Evolutionary conservation across 2,329 filamentous ascomycete species (phyloP), one percentile per base, ranked within the genome.

Genomic region (Waltergamsia citrina): DNA sequence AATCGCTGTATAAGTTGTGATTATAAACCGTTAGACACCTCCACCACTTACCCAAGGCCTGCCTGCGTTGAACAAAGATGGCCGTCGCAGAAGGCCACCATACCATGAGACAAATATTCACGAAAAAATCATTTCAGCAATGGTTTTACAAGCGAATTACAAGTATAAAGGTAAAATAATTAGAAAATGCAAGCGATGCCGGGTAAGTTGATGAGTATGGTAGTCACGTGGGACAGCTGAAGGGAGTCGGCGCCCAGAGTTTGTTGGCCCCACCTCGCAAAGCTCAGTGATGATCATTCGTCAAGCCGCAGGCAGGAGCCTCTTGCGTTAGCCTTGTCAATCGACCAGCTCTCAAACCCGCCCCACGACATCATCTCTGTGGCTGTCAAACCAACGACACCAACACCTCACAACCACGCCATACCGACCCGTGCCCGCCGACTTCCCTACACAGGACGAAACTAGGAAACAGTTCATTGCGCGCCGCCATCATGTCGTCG

Each of bases 401-500:
- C 32, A 18, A 31, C 14, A 26, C 14, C 17, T 14, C 14, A 4
- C 15, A 14, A 12, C 23, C 10, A 18, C 14, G 5, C 14, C 32
- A 14, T 15, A 29, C 15, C 8, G 10, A 8, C 17, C 17, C 23
- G 18, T n/a, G 9, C n/a, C 18, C 17, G 16, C n/a, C 15, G 4
- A 20, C 8, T n/a, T 14, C 10, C 16, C 14, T 19, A 14, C 19
- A 3, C 9, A 12, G 17, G 9, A 29, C 16, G 8, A 7, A 14
- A 24, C 7, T n/a, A 4, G 12, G 16, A 23, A 28, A 4, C 26
- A 15, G 26, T 28, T 17, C 15, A 28, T 28, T 17, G n/a, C n/a
- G 21, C 31, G 33, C 38, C 34, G 29, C 39, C 47, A 56, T 36
- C 56, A 94, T 94, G 87, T 83, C 87, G 52, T 83, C 87, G 52